Conservation (phyloP, 495 filamentous ascomycete species). For the Daldinia childiae region DNA sequence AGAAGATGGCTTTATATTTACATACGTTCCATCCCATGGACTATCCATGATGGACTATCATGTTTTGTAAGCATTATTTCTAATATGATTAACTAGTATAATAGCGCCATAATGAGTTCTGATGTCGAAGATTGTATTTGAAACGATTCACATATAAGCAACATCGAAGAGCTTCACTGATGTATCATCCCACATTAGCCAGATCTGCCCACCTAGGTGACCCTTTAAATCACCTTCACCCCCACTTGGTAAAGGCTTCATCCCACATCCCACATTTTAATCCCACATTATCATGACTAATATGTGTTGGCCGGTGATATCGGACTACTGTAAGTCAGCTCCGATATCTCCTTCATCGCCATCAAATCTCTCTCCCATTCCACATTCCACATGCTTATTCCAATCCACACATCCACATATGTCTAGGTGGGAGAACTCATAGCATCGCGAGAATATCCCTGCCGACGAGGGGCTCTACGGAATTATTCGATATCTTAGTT, state of each 20-base stretch:
- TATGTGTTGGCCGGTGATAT: slow-evolving; percentile 7
- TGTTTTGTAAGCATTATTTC: not conserved
- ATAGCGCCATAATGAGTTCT: not conserved
- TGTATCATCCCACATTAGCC: slow-evolving; percentile 11
- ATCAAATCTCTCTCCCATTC: not conserved
- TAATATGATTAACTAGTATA: not conserved
- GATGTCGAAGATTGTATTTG: not conserved
- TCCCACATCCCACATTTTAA: slow-evolving; percentile 35
- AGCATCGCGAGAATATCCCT: not conserved
- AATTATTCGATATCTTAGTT: not conserved
- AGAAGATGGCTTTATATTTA: not conserved
- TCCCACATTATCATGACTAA: slow-evolving; percentile 24
- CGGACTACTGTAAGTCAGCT: slow-evolving; percentile 7
- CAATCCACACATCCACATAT: not conserved
- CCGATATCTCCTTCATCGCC: slow-evolving; percentile 25
- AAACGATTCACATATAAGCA: not conserved
- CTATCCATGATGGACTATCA: too few relatives aligned
- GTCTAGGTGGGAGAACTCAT: slow-evolving; percentile 9
- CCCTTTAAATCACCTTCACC: too few relatives aligned
- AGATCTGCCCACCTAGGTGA: too few relatives aligned
- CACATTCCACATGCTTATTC: slow-evolving; percentile 12
- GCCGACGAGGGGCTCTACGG: not conserved
- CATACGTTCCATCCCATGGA: too few relatives aligned
- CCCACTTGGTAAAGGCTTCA: not conserved
- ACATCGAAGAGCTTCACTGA: slow-evolving; percentile 2